A percentile compares a stretch with the other conserved stretches of the same genome.
These are phyloP conservation scores for Saraca asoca DNA, from an alignment of 331 rosid genomes.

Conservation along the genomic window DNA sequence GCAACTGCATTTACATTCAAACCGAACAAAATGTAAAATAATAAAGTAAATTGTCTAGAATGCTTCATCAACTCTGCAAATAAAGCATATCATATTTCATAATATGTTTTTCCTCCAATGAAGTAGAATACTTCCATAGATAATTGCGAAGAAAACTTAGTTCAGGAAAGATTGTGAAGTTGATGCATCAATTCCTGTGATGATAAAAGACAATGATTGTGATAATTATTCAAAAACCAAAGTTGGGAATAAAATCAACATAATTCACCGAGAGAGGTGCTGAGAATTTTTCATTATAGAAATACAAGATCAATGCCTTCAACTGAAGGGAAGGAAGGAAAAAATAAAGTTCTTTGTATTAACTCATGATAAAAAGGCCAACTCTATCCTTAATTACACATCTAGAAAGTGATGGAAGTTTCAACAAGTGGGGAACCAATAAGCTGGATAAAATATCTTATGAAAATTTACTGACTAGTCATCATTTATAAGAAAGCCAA, in stretches of 20 bases:
- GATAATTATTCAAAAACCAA: neutral
- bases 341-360: neutral
- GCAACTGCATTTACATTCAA: neutral
- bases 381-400: neutral
- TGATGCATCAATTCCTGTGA: slow-evolving; percentile 76
- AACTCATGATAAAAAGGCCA: neutral
- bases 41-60: neutral
- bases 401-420: neutral
- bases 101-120: slow-evolving; percentile 44
- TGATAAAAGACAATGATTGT: slow-evolving; percentile 6
- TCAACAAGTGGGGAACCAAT: neutral
- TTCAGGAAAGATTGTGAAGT: slow-evolving; percentile 88
- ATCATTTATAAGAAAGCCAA: too few species aligned
- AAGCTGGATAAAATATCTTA: neutral
- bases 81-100: neutral
- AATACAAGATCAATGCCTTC: too few species aligned
- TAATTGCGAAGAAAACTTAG: slow-evolving; percentile 68
- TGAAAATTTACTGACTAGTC: neutral
- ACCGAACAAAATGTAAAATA: neutral
- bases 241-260: neutral
- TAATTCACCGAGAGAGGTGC: neutral
- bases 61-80: slow-evolving; percentile 8
- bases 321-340: too few species aligned
- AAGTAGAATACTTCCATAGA: slow-evolving; percentile 61
- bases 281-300: too few species aligned